phyloP scores from a whole-genome alignment of 1,284 basidiomycete genomes.

The Coriolopsis trogii region DNA sequence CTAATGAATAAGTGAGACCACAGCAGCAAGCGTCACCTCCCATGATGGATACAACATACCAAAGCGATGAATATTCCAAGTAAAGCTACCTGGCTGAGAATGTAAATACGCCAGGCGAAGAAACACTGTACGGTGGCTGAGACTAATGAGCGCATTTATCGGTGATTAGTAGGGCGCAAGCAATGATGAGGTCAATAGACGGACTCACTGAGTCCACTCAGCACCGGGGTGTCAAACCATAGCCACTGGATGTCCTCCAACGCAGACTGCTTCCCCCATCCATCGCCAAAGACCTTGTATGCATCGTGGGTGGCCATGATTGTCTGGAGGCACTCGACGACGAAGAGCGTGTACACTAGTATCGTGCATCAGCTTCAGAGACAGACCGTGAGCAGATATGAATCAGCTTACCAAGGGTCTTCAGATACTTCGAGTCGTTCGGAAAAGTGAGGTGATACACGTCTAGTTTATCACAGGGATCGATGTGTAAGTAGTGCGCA shows the following conservation, averaged over 20 bases:
- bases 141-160: constrained; percentile 1
- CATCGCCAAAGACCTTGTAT: constrained; percentile 26
- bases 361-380: too few species aligned
- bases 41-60: constrained; percentile 1
- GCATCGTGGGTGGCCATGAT: constrained; percentile 28
- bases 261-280: constrained; percentile 28
- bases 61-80: constrained; percentile 5
- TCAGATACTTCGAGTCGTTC: neutral
- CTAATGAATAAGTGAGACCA: neutral
- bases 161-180: neutral
- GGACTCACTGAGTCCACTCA: constrained; percentile 23
- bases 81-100: constrained; percentile 6
- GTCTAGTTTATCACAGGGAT: neutral
- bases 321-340: constrained; percentile 29
- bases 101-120: constrained; percentile 21
- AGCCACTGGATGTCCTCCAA: constrained; percentile 15
- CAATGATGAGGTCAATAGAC: neutral
- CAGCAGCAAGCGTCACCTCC: neutral
- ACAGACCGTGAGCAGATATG: too few species aligned
- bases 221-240: constrained; percentile 30
- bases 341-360: constrained; percentile 21
- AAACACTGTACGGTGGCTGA: constrained; percentile 15
- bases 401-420: neutral
- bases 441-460: constrained; percentile 1
- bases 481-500: neutral